These are phyloP conservation scores for Phalaenopsis equestris DNA, from an alignment of 106 monocot species.

Conservation along the genomic window DNA sequence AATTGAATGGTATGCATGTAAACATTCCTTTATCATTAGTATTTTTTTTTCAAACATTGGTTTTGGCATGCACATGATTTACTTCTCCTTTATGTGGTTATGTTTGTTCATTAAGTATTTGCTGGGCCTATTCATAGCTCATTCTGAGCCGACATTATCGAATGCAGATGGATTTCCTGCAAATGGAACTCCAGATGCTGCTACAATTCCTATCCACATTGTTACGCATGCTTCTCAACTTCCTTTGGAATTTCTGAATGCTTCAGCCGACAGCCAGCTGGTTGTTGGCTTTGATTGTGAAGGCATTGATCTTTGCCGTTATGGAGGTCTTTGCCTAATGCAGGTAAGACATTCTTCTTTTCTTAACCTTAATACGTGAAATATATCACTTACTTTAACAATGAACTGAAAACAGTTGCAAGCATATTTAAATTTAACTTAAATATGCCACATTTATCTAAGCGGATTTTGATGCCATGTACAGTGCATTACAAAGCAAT, in stretches of 20 bases:
- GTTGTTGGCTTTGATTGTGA: conserved; percentile 96
- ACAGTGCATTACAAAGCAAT: neutral
- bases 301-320: conserved; percentile 82
- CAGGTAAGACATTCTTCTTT: conserved; percentile 40
- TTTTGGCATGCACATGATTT: neutral
- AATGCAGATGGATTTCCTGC: neutral
- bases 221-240: conserved; percentile 71
- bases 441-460: neutral
- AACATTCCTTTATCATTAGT: too few relatives aligned
- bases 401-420: neutral
- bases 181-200: conserved; percentile 15
- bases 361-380: neutral
- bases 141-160: neutral
- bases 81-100: neutral
- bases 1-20: too few relatives aligned
- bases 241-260: conserved; percentile 74
- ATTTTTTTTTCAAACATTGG: neutral
- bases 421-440: neutral
- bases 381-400: neutral
- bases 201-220: conserved; percentile 45
- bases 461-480: neutral
- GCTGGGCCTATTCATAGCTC: neutral
- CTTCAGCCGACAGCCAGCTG: conserved; percentile 48
- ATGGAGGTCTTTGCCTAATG: conserved; percentile 86
- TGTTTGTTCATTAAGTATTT: neutral